These are phyloP conservation scores for Leptoxyphium fumago DNA, from an alignment of 2,329 filamentous ascomycete species.

Conservation along the genomic window DNA sequence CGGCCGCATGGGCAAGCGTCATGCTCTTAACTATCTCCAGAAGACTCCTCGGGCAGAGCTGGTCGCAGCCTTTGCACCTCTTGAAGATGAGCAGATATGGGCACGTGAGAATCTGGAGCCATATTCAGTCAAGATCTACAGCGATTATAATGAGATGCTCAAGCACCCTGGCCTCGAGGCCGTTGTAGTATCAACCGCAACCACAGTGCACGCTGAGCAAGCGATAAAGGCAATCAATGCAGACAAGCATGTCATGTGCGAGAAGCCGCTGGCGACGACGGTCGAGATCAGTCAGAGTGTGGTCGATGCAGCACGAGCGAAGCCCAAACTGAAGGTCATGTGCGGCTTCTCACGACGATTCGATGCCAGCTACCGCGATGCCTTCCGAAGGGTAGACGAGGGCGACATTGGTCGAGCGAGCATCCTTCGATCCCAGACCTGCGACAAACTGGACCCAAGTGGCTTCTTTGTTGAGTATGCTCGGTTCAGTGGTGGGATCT, in stretches of 20 bases:
- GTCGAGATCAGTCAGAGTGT: conserved; percentile 46
- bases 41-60: conserved; percentile 31
- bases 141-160: conserved; percentile 42
- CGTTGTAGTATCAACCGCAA: conserved; percentile 40
- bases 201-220: conserved; percentile 42
- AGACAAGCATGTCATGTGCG: conserved; percentile 42
- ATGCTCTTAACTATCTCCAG: conserved; percentile 33
- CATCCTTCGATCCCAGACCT: conserved; percentile 50
- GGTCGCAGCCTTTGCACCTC: conserved; percentile 33
- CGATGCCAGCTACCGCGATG: conserved; percentile 50
- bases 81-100: conserved; percentile 31
- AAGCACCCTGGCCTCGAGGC: conserved; percentile 40
- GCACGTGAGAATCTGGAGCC: conserved; percentile 35
- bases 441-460: conserved; percentile 48
- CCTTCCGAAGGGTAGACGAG: conserved; percentile 34
- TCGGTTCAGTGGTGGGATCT: conserved; percentile 50
- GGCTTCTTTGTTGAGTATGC: conserved; percentile 58
- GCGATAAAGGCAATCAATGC: conserved; percentile 41
- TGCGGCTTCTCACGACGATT: conserved; percentile 53
- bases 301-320: conserved; percentile 39
- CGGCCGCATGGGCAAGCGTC: conserved; percentile 35
- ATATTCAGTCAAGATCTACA: conserved; percentile 38
- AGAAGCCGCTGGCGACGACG: conserved; percentile 45
- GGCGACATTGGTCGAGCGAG: conserved; percentile 46
- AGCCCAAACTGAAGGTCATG: conserved; percentile 49